Percentiles rank a stretch among this genome's conserved stretches.
Conservation (phyloP, 2,329 filamentous ascomycete species). For the Rhinocladiella similis region DNA sequence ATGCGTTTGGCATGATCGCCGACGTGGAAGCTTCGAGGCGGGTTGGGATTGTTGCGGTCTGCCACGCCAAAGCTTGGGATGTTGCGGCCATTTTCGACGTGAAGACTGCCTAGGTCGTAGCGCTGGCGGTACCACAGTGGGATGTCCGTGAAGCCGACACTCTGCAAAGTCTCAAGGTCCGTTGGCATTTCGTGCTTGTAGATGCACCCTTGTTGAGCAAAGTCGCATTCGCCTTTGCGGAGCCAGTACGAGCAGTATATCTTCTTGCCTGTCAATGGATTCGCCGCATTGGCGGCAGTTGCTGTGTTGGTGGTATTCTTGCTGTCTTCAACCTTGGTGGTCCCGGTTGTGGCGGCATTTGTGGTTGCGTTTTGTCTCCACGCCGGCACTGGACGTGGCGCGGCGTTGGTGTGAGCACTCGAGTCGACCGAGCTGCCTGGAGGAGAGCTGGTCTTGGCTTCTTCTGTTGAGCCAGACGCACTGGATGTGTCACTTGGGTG, state of each 20-base stretch:
- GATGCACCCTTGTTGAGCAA: slow-evolving; percentile 79
- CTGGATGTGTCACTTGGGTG: neutral
- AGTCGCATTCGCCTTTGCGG: slow-evolving; percentile 79
- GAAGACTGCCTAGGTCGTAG: slow-evolving; percentile 34
- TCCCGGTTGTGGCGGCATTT: neutral
- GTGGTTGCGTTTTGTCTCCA: neutral
- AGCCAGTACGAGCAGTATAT: slow-evolving; percentile 90
- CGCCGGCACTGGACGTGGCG: neutral
- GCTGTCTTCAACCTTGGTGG: neutral
- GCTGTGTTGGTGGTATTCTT: neutral
- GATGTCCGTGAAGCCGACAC: slow-evolving; percentile 64
- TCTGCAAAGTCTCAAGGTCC: slow-evolving; percentile 63
- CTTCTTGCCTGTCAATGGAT: slow-evolving; percentile 56
- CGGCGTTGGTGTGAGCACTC: neutral
- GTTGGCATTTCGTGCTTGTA: slow-evolving; percentile 89
- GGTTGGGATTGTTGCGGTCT: slow-evolving; percentile 4
- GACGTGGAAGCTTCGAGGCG: slow-evolving; percentile 2
- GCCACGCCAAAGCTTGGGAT: slow-evolving; percentile 14
- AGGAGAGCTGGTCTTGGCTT: neutral
- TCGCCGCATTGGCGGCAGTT: neutral
- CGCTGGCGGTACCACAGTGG: slow-evolving; percentile 60
- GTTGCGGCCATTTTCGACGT: slow-evolving; percentile 15
- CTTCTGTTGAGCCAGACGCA: neutral
- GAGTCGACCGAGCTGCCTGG: neutral
- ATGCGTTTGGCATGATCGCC: slow-evolving; percentile 11